phyloP scores from a whole-genome alignment of 306 rosid genomes.

The Malus domestica region ASM211411v1 NC_041803.1:8637001-8637500 shows the following conservation, averaged over 20 bases:
- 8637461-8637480: not conserved
- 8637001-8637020: slow-evolving; percentile 94
- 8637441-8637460: not conserved
- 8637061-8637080: not conserved
- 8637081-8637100: not conserved
- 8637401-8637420: not conserved
- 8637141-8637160: not conserved
- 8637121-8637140: not conserved
- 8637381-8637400: not conserved
- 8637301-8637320: not conserved
- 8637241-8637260: not conserved
- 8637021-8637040: slow-evolving; percentile 86
- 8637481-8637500: slow-evolving; percentile 87
- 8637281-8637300: not conserved
- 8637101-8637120: not conserved
- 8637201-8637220: not conserved
- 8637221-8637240: not conserved
- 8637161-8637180: not conserved
- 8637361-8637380: not conserved
- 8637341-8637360: not conserved
- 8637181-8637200: not conserved
- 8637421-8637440: not conserved
- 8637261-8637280: not conserved
- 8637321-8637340: not conserved
- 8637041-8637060: slow-evolving; percentile 46